A percentile compares a stretch with the other conserved stretches of the same genome.
Evolutionary conservation across 1,284 basidiomycete genomes (phyloP).

Genomic region (Fomitiporia mediterranea): DNA sequence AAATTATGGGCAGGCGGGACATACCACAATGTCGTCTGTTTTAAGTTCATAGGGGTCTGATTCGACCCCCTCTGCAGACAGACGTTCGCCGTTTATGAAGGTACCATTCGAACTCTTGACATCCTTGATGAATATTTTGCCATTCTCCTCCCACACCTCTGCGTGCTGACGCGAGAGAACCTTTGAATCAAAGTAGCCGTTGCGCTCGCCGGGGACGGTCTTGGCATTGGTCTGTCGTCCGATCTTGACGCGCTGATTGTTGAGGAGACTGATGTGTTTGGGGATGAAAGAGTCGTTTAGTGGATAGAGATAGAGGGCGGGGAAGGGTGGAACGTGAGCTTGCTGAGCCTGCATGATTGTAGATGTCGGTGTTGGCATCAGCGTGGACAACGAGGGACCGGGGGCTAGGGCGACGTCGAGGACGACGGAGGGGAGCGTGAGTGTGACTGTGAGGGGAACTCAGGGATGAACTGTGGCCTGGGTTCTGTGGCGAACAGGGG

Average conservation of each 20-base stretch:
- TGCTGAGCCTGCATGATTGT: slow-evolving; percentile 29
- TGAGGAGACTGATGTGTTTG: slow-evolving; percentile 88
- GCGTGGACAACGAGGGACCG: slow-evolving; percentile 7
- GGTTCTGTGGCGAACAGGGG: slow-evolving; percentile 2
- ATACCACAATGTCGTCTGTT: slow-evolving; percentile 85
- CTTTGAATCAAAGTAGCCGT: slow-evolving; percentile 97
- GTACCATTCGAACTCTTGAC: slow-evolving; percentile 98
- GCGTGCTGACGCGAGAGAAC: slow-evolving; percentile 95
- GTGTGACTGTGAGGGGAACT: slow-evolving; percentile 9
- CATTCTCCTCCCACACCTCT: slow-evolving; percentile 93
- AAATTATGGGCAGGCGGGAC: slow-evolving; percentile 27
- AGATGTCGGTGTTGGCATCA: slow-evolving; percentile 25
- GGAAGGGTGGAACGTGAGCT: slow-evolving; percentile 37
- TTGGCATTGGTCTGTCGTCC: slow-evolving; percentile 98
- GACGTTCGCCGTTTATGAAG: slow-evolving; percentile 94
- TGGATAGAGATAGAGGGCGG: slow-evolving; percentile 88
- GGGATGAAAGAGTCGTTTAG: slow-evolving; percentile 95
- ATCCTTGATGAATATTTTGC: slow-evolving; percentile 97
- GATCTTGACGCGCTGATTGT: slow-evolving; percentile 81
- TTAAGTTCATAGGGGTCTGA: slow-evolving; percentile 93
- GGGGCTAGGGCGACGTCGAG: neutral
- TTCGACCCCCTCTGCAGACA: slow-evolving; percentile 88
- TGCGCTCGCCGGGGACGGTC: slow-evolving; percentile 90
- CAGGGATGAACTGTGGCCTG: neutral
- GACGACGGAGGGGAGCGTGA: slow-evolving; percentile 9